Base-by-base conservation (phyloP, 1,139 yeast genomes). In the Geotrichum restrictum region DNA sequence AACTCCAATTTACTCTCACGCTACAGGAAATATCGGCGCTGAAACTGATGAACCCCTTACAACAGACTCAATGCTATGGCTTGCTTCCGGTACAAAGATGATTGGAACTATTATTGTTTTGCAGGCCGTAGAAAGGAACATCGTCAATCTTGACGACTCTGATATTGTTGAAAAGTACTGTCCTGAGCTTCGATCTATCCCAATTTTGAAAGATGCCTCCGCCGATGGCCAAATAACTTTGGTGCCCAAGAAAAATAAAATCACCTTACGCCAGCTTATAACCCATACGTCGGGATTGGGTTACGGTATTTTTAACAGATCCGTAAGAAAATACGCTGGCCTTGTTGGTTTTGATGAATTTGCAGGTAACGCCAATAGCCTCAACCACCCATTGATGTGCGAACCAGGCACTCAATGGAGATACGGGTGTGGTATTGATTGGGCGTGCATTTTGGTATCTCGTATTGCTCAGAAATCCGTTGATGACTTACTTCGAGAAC, bases 341-440 rank as follows among this genome's bases (percentile, higher is more conserved):
- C 11, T 40, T 38, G 42, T 49, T 37, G 57, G 50, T 3, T 38
- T 45, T 11, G 39, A 47, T 21, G 51, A 51, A 31, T 45, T 55
- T 13, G 19, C 48, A 3, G 57, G 56, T 7, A 34, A 45, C 10
- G 38, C 36, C 2, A 52, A 68, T 53, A 60, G 60, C 45, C 42
- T 24, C 39, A 45, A 33, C 51, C 65, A 65, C 52, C 83, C 83
- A 0, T 68, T 80, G 50, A 54, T 74, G 2, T 72, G 69, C 53
- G 82, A 80, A 58, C 85, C 85, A 1, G 84, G 83, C 1, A 63
- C 77, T 0, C 58, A 64, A 6, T 80, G 79, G 76, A 60, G 64
- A 49, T 80, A 80, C 62, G 83, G 85, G 13, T 70, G 72, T 49
- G 71, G 74, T 49, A 66, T 72, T 33, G 85, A 80, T 58, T 77